Percentiles rank a stretch among this genome's conserved stretches.
phyloP scores from a whole-genome alignment of 495 filamentous ascomycete genomes.

The Penicillium paradoxum region DNA sequence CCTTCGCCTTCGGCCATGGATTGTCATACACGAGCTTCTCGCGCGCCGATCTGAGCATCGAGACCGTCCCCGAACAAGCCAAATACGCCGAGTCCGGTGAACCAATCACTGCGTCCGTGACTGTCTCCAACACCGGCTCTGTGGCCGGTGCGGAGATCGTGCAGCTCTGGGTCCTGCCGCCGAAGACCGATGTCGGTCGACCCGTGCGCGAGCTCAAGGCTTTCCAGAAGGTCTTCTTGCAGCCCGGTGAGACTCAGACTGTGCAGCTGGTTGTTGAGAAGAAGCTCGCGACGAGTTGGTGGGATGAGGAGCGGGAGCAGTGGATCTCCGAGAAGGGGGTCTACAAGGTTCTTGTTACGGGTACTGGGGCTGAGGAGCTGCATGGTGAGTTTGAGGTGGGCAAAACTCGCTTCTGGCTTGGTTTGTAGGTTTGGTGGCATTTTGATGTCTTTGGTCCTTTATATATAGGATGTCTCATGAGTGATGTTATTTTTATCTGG shows the following conservation, averaged over 20 bases:
- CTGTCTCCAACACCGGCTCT: slow-evolving; percentile 63
- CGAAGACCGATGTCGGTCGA: slow-evolving; percentile 50
- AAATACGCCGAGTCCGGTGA: slow-evolving; percentile 33
- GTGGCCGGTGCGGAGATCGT: slow-evolving; percentile 68
- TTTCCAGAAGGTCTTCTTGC: slow-evolving; percentile 71
- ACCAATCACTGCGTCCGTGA: slow-evolving; percentile 55
- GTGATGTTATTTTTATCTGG: slow-evolving; percentile 1
- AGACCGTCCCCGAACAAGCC: slow-evolving; percentile 27
- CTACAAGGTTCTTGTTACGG: slow-evolving; percentile 63
- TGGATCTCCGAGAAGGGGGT: slow-evolving; percentile 77
- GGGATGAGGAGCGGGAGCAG: slow-evolving; percentile 60
- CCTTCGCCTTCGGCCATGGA: slow-evolving; percentile 80
- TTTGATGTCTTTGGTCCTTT: not conserved
- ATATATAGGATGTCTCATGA: slow-evolving; percentile 1
- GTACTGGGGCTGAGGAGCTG: slow-evolving; percentile 41
- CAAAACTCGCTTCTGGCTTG: slow-evolving; percentile 56
- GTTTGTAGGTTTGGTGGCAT: slow-evolving; percentile 24
- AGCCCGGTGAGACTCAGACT: slow-evolving; percentile 63
- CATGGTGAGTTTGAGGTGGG: slow-evolving; percentile 45
- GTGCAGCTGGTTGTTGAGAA: slow-evolving; percentile 64
- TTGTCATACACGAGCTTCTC: slow-evolving; percentile 76
- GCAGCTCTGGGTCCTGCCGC: slow-evolving; percentile 68
- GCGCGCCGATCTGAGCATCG: slow-evolving; percentile 57
- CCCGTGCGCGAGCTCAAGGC: slow-evolving; percentile 76
- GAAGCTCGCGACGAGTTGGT: slow-evolving; percentile 74